A percentile compares a stretch with the other conserved stretches of the same genome.
phyloP scores from a whole-genome alignment of 306 rosid species.

The Sophora flavescens region DNA sequence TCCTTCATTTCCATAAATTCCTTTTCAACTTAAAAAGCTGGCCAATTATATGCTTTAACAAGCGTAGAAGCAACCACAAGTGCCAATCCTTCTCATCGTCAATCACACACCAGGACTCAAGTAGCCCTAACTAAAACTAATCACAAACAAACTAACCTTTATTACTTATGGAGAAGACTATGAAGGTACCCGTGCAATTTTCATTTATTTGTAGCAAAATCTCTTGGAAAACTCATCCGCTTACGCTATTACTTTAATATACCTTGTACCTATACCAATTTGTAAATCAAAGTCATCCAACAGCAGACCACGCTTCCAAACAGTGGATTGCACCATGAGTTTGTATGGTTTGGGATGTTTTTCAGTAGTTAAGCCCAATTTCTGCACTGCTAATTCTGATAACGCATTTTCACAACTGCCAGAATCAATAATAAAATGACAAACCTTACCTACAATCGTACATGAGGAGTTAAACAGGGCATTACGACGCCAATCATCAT shows the following conservation, averaged over 20 bases:
- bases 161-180: slow-evolving; percentile 18
- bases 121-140: background rate
- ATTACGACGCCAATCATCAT: too few species aligned
- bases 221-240: slow-evolving; percentile 6
- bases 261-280: background rate
- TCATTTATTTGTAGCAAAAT: slow-evolving; percentile 16
- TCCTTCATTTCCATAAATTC: slow-evolving; percentile 42
- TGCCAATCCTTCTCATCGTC: background rate
- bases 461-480: too few species aligned
- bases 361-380: too few species aligned
- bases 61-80: slow-evolving; percentile 48
- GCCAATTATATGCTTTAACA: slow-evolving; percentile 44
- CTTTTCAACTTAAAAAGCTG: background rate
- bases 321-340: background rate
- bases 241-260: background rate
- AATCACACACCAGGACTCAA: too few species aligned
- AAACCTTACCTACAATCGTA: too few species aligned
- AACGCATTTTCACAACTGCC: too few species aligned
- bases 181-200: background rate
- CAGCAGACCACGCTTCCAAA: background rate
- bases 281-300: slow-evolving; percentile 6
- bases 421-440: too few species aligned
- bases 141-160: background rate
- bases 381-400: too few species aligned
- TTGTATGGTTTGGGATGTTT: too few species aligned